Conservation (phyloP, 2,329 filamentous ascomycete species). For the Ophiostoma sp. region DNA sequence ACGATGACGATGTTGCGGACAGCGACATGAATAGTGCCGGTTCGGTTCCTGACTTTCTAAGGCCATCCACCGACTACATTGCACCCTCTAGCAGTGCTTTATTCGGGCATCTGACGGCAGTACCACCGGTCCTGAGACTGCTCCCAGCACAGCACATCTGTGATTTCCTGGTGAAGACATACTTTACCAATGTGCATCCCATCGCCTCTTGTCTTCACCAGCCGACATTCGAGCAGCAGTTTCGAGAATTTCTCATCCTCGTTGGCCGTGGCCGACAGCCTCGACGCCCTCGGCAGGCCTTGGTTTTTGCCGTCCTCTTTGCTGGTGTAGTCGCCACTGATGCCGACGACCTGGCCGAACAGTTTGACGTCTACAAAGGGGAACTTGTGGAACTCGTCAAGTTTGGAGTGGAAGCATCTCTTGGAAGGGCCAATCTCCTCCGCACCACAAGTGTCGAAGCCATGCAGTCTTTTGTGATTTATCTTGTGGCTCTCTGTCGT, state of each 20-base stretch:
- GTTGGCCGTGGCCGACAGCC: conserved; percentile 44
- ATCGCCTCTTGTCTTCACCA: conserved; percentile 63
- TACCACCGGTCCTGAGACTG: conserved; percentile 52
- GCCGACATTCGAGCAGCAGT: conserved; percentile 60
- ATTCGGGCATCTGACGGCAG: conserved; percentile 49
- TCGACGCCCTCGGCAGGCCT: conserved; percentile 44
- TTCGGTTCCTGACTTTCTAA: conserved; percentile 49
- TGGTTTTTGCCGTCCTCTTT: conserved; percentile 65
- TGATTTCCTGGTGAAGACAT: conserved; percentile 59
- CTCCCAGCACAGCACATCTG: conserved; percentile 54
- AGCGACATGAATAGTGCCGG: conserved; percentile 20
- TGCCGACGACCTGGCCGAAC: conserved; percentile 44
- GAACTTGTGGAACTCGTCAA: conserved; percentile 49
- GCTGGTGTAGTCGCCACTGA: conserved; percentile 58
- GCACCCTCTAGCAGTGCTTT: conserved; percentile 63
- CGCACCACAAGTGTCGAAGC: conserved; percentile 66
- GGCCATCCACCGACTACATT: conserved; percentile 60
- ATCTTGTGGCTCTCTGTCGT: conserved; percentile 59
- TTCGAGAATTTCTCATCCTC: conserved; percentile 61
- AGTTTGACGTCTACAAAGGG: conserved; percentile 19
- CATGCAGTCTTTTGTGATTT: conserved; percentile 71
- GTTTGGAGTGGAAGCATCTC: conserved; percentile 59
- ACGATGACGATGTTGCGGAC: conserved; percentile 17
- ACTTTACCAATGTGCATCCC: conserved; percentile 62
- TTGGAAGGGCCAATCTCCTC: conserved; percentile 65